These are phyloP conservation scores for Saccharomycopsis sp. DNA, from an alignment of 805 yeast species.

Conservation along the genomic window DNA sequence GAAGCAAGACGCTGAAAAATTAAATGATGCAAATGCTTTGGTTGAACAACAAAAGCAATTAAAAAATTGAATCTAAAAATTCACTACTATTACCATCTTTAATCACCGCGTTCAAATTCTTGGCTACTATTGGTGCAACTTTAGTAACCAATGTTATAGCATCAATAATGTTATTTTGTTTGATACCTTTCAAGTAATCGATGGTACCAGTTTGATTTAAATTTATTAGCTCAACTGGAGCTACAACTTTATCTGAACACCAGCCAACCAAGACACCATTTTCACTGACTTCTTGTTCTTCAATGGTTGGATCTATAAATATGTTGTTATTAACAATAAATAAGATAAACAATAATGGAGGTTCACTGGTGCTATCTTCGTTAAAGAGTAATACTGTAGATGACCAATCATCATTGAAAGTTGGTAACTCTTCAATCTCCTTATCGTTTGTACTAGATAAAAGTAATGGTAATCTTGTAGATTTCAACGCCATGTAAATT, in stretches of 20 bases:
- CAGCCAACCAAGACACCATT: conserved; percentile 74
- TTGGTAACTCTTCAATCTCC: conserved; percentile 60
- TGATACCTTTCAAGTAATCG: conserved; percentile 45
- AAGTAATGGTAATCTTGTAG: conserved; percentile 69
- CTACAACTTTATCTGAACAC: conserved; percentile 55
- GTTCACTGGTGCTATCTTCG: conserved; percentile 20
- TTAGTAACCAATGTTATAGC: conserved; percentile 52
- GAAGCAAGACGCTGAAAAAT: conserved; percentile 50
- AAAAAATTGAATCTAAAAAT: conserved; percentile 17
- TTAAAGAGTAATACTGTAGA: conserved; percentile 42
- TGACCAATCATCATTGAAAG: conserved; percentile 81
- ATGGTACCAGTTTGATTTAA: conserved; percentile 36
- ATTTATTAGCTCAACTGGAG: conserved; percentile 69
- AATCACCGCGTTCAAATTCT: conserved; percentile 46
- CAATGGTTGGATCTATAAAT: conserved; percentile 79
- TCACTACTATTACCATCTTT: conserved; percentile 24
- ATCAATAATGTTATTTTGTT: conserved; percentile 38
- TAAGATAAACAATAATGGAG: conserved; percentile 67
- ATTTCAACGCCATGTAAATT: conserved; percentile 69
- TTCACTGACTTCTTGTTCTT: conserved; percentile 83
- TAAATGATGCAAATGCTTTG: conserved; percentile 42
- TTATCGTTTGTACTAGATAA: conserved; percentile 59
- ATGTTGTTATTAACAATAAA: conserved; percentile 66
- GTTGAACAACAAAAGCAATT: no score
- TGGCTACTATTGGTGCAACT: conserved; percentile 56